Evolutionary conservation across 2,329 filamentous ascomycete genomes (phyloP), one percentile per base, ranked within the genome.

Genomic region (Fusarium sp.): DNA sequence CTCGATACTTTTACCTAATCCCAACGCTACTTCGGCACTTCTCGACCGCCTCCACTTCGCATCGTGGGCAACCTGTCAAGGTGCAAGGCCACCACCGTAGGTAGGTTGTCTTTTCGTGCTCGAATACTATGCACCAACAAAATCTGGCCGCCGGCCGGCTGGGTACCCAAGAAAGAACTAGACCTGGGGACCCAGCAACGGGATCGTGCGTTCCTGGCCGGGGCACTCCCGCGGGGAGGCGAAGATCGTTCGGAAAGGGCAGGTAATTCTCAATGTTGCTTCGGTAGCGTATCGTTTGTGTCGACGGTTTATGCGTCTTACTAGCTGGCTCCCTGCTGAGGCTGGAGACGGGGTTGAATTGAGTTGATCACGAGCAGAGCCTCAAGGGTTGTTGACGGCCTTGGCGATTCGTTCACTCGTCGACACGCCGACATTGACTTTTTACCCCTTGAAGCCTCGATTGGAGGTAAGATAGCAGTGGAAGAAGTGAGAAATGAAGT

Each of bases 1-100:
- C 45, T 58, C 63, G 69, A 74, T 73, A 70, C 61, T 72, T 72
- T 75, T 75, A 75, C 73, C 67, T 75, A 75, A 75, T 75, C 62
- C 55, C 65, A 67, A 72, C 68, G 68, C 66, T 65, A 71, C 59
- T 70, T 66, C 62, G 66, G 68, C 66, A 66, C 57, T 69, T 67
- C 60, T 66, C 32, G 49, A 66, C 51, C 27, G 51, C 56, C 67
- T 67, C 67, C 65, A 66, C 67, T 53, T 53, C 63, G 13, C 55
- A 69, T 68, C 62, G 66, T 60, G 59, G 66, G 45, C 57, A 53
- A 14, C 13, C 39, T 59, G 48, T 32, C 46, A 56, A 49, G 41
- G 23, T 25, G 23, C 23, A 5, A 25, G 23, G 23, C 4, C 23
- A 43, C 53, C 49, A n/a, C n/a, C n/a, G n/a, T n/a, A n/a, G n/a